phyloP scores from a whole-genome alignment of 176 grass and related monocot species.

The Guadua angustifolia region DNA sequence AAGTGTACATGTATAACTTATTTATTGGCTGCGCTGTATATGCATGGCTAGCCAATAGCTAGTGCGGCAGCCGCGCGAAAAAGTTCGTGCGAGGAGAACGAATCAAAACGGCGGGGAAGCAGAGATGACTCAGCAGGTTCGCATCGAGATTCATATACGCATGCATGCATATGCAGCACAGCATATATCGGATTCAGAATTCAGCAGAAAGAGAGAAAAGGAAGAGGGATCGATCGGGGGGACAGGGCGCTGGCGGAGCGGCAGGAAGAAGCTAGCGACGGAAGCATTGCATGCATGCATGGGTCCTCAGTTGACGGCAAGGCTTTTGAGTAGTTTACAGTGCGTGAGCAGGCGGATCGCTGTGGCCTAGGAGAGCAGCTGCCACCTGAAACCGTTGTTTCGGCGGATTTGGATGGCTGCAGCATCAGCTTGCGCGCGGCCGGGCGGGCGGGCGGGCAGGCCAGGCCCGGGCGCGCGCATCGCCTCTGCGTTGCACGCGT shows the following conservation, averaged over 20 bases:
- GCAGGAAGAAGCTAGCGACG: not conserved
- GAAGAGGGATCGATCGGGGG: not conserved
- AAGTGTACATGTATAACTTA: not conserved
- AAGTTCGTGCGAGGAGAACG: not conserved
- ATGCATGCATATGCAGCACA: not conserved
- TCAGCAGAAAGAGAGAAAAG: not conserved
- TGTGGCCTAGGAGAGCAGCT: slow-evolving; percentile 60
- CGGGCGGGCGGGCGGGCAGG: no score
- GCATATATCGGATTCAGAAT: not conserved
- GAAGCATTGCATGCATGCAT: slow-evolving; percentile 10
- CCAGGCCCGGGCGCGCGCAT: not conserved
- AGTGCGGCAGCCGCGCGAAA: not conserved
- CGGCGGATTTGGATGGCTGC: slow-evolving; percentile 16
- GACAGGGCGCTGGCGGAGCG: not conserved
- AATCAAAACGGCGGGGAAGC: not conserved
- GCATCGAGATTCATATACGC: slow-evolving; percentile 6
- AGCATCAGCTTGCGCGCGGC: not conserved
- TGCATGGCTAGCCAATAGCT: not conserved
- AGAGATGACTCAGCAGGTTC: not conserved
- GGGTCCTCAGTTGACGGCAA: not conserved
- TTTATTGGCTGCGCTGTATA: not conserved
- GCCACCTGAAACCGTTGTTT: slow-evolving; percentile 62
- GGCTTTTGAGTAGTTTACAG: not conserved
- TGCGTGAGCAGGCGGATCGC: slow-evolving; percentile 40
- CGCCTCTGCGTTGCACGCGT: not conserved